These are phyloP conservation scores for Eustoma russellianum DNA, from an alignment of 257 asterid genomes.

Conservation along the genomic window DNA sequence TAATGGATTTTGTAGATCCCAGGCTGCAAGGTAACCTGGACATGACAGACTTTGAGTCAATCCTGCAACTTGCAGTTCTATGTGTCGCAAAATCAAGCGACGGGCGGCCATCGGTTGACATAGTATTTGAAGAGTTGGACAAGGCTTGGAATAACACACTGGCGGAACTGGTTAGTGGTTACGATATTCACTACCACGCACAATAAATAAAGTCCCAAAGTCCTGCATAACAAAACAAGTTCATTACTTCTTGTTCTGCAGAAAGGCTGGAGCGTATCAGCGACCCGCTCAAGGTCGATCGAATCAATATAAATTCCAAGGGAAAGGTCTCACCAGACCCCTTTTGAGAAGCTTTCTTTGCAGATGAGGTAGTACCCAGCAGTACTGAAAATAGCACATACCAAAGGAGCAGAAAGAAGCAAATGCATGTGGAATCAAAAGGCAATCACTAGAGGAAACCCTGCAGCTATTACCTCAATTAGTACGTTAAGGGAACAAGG, in stretches of 20 bases:
- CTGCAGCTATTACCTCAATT: too few relatives aligned
- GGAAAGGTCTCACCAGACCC: neutral
- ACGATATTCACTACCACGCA: neutral
- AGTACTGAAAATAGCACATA: too few relatives aligned
- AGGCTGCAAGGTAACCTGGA: conserved; percentile 37
- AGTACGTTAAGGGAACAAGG: too few relatives aligned
- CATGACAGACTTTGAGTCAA: conserved; percentile 58
- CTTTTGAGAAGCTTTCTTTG: neutral
- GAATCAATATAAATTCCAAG: conserved; percentile 6
- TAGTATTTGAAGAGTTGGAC: conserved; percentile 58
- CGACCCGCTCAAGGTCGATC: conserved; percentile 28
- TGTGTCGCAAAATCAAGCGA: conserved; percentile 64
- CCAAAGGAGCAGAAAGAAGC: too few relatives aligned
- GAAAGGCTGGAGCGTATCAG: conserved; percentile 20
- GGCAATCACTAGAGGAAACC: too few relatives aligned
- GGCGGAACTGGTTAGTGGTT: conserved; percentile 31
- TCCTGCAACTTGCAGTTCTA: conserved; percentile 65
- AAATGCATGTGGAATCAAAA: too few relatives aligned
- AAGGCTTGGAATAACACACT: conserved; percentile 54
- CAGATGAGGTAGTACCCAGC: neutral
- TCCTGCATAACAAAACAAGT: neutral
- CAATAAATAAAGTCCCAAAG: neutral
- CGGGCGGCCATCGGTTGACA: conserved; percentile 65
- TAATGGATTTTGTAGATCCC: conserved; percentile 58
- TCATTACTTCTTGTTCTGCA: neutral